Conservation (phyloP, 441 rosid species). For the Codiaeum variegatum region DNA sequence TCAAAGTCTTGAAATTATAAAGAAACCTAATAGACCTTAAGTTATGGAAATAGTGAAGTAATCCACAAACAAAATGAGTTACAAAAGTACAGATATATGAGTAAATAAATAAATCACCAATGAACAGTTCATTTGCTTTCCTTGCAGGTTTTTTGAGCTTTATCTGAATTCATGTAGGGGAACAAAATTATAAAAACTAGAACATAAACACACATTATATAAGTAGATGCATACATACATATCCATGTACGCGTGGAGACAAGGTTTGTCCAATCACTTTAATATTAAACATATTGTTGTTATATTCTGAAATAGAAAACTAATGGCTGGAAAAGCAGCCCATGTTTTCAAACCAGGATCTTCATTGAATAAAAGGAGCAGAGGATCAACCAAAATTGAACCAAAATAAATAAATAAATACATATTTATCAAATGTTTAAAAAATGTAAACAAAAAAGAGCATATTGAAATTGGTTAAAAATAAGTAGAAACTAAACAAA, state of each 20-base stretch:
- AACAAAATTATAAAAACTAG: neutral
- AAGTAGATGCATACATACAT: neutral
- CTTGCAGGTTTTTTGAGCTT: neutral
- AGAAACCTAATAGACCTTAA: neutral
- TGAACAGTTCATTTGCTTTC: constrained; percentile 2
- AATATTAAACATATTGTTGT: neutral
- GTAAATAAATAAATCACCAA: neutral
- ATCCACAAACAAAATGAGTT: neutral
- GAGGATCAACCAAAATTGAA: neutral
- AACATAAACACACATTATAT: neutral
- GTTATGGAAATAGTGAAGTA: neutral
- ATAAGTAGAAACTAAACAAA: neutral
- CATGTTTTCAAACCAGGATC: neutral
- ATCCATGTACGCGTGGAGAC: neutral
- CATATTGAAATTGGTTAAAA: neutral
- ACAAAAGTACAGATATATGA: neutral
- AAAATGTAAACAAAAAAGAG: neutral
- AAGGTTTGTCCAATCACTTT: neutral
- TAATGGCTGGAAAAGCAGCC: neutral
- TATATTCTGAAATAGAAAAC: constrained; percentile 9
- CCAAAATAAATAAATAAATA: neutral
- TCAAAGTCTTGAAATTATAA: neutral
- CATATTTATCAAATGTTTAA: neutral
- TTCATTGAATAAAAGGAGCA: neutral
- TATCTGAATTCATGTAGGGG: neutral